Base-by-base conservation (phyloP, 2,329 filamentous ascomycete species). In the Aureobasidium sp. region DNA sequence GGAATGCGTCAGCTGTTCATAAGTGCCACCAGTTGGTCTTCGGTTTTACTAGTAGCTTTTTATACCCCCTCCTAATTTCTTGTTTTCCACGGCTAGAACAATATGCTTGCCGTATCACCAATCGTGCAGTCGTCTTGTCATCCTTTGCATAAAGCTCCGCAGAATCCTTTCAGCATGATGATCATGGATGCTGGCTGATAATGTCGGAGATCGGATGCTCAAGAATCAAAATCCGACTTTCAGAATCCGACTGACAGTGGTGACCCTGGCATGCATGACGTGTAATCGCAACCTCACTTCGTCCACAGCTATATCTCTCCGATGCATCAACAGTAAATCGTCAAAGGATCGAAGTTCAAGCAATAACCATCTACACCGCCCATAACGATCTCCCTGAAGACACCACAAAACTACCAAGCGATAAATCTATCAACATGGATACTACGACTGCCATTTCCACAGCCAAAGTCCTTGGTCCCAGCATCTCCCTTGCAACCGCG, bases 201-300 rank as follows among this genome's bases (percentile, higher is more conserved):
- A 14, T 27, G 8, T 29, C 51, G 51, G 51, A 29, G 7, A 39
- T 37, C 51, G 51, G 36, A 31, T 6, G 15, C 51, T 11, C 8
- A 7, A 17, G 12, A 52, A 52, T 52, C 49, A 52, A 52, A 48
- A 48, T 31, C 47, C 47, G 47, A 51, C 15, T 31, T 1, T 14
- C 47, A 34, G 36, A 42, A 42, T 20, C 36, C 37, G 51, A 14
- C 49, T n/a, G 36, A n/a, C 5, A 4, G 20, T 25, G 31, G 51
- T 55, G 51, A 55, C 51, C 51, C 51, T 55, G 51, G 22, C 36
- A 55, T 55, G 51, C 51, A 55, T 55, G 51, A 55, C 51, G 51
- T 42, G 11, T 27, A 5, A 9, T 7, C 14, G 1, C 37, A 7
- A 55, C 36, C 51, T 55, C 37, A 42, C 15, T 25, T 14, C 37